Evolutionary conservation across 2,329 filamentous ascomycete genomes (phyloP).

Genomic region (Epichloe coenophiala): DNA sequence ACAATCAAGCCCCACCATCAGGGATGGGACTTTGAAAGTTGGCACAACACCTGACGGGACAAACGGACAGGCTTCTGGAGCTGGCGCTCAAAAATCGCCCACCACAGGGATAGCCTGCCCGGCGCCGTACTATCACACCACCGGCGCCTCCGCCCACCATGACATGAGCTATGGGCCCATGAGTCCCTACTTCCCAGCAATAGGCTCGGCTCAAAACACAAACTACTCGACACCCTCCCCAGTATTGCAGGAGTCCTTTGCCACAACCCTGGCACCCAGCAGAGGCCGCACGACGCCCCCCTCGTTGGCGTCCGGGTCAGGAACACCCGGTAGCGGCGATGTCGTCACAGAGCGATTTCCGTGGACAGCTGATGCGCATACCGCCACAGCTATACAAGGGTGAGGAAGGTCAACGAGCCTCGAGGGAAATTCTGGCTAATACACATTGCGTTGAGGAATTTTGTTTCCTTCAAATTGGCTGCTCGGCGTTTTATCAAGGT

Average conservation of each 20-base stretch:
- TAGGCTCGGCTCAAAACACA: constrained; percentile 7
- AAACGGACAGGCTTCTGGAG: background rate
- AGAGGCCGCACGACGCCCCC: constrained; percentile 27
- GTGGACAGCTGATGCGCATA: constrained; percentile 32
- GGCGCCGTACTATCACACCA: constrained; percentile 14
- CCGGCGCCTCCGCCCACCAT: constrained; percentile 28
- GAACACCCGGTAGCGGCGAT: constrained; percentile 30
- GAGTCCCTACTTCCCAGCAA: constrained; percentile 8
- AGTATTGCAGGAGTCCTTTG: constrained; percentile 6
- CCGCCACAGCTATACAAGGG: constrained; percentile 34
- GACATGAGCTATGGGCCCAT: constrained; percentile 17
- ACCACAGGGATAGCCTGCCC: background rate
- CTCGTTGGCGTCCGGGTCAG: constrained; percentile 31
- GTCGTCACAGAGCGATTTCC: constrained; percentile 31
- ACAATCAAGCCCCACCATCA: constrained; percentile 36
- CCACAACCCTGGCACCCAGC: background rate
- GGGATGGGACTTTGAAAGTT: constrained; percentile 31
- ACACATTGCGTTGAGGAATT: no score
- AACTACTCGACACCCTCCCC: constrained; percentile 2
- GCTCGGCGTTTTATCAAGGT: background rate
- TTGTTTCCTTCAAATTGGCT: background rate
- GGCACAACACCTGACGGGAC: constrained; percentile 22
- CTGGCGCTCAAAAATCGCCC: background rate
- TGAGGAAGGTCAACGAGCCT: constrained; percentile 6
- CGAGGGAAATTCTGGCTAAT: background rate